Evolutionary conservation across 208 protist genomes (phyloP), one percentile per base, ranked within the genome.

Genomic region (Acanthamoeba triangularis): DNA sequence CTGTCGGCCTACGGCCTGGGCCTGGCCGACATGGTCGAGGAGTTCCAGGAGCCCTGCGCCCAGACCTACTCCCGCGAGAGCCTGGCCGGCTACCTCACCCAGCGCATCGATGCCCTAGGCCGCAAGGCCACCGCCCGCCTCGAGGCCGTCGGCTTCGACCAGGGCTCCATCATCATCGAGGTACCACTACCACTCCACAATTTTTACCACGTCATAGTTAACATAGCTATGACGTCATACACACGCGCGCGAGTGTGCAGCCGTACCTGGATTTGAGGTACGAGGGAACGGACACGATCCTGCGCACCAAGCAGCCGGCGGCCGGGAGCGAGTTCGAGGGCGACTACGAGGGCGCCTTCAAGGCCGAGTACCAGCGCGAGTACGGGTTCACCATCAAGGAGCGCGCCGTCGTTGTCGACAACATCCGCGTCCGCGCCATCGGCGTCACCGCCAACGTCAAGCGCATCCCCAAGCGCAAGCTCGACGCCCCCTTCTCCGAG

Each of bases 1-100:
- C 97, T 99, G 20, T 98, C 97, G 65, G 99, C 99, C 20, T 98
- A 99, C 59, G 99, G 99, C 33, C 93, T 99, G 2, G 98, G 98
- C 85, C 96, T 99, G 84, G 99, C 99, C 2, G 98, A 99, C 96
- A 97, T 99, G 1, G 98, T 99, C 23, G 95, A 98, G 72, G 99
- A 99, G 95, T 97, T 37, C n/a, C 97, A 98, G 97, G 97, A 97
- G 94, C 98, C 98, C 30, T 95, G 93, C 41, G 97, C 97, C 6
- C 59, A 97, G 18, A 94, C 95, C 49, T 98, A 97, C 67, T 93
- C 96, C 23, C 85, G 92, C 30, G 96, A 78, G 1, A 97, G 88
- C 44, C 85, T 98, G 11, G 33, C 63, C 28, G 78, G 78, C 18
- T 91, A 49, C 23, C 96, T 96, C 41, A 4, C 90, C 3, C 3